Evolutionary conservation across 305 asterid species (phyloP).

Genomic region (Rubia peregrina): DNA sequence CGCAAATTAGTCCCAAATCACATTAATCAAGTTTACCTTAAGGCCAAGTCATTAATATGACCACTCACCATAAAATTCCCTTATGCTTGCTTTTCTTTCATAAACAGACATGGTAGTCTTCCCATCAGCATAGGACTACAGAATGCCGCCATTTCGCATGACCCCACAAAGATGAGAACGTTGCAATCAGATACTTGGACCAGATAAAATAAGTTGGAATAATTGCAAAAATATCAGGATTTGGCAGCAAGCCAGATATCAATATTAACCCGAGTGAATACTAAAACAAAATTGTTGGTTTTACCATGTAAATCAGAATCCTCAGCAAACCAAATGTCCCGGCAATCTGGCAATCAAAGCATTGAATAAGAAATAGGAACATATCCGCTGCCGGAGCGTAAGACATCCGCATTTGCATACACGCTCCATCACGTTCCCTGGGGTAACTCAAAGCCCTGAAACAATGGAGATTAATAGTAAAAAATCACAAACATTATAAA

Average conservation of each 20-base stretch:
- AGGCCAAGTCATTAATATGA: neutral
- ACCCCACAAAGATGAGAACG: constrained; percentile 6
- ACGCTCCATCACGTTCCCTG: constrained; percentile 26
- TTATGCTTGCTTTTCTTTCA: constrained; percentile 31
- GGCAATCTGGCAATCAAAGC: constrained; percentile 31
- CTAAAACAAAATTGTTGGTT: neutral
- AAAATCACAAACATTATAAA: neutral
- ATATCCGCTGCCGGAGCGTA: constrained; percentile 24
- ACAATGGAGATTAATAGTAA: neutral
- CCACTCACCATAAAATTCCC: constrained; percentile 28
- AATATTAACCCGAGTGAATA: neutral
- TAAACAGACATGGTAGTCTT: constrained; percentile 22
- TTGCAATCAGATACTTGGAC: neutral
- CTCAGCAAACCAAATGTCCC: constrained; percentile 25
- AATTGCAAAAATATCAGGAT: neutral
- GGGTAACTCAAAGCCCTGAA: constrained; percentile 33
- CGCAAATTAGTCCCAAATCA: neutral
- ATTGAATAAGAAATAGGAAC: constrained; percentile 26
- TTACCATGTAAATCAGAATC: constrained; percentile 20
- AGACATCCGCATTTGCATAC: constrained; percentile 30
- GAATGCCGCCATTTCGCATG: constrained; percentile 1
- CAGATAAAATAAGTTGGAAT: neutral
- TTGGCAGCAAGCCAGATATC: neutral
- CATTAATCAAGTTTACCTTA: neutral
- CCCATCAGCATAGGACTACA: constrained; percentile 30